These are phyloP conservation scores for Trichoderma brevicompactum DNA, from an alignment of 2,329 filamentous ascomycete species.

Conservation along the genomic window DNA sequence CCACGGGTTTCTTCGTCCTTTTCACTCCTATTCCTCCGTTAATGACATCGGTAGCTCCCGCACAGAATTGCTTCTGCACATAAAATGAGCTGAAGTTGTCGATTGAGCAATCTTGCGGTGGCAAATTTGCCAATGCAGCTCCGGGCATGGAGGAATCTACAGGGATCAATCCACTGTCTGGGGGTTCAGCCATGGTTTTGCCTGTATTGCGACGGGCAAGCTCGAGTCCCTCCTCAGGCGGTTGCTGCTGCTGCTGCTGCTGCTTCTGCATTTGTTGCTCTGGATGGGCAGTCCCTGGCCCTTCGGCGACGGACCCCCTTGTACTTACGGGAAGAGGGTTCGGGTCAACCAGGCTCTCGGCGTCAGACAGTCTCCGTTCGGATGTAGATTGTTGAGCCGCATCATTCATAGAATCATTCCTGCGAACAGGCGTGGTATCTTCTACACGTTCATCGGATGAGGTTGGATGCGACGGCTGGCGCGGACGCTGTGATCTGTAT, in stretches of 20 bases:
- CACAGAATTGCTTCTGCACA: slow-evolving; percentile 58
- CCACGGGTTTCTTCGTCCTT: slow-evolving; percentile 54
- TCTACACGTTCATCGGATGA: neutral
- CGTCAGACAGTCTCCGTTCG: slow-evolving; percentile 21
- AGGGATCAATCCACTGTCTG: slow-evolving; percentile 33
- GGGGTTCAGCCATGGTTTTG: neutral
- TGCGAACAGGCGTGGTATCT: neutral
- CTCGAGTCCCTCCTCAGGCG: slow-evolving; percentile 5
- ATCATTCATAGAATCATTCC: neutral
- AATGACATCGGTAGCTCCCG: slow-evolving; percentile 56
- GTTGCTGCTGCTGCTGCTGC: neutral
- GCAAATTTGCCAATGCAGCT: slow-evolving; percentile 12
- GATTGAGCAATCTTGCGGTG: slow-evolving; percentile 47
- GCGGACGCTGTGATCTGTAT: slow-evolving; percentile 15
- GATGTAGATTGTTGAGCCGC: neutral
- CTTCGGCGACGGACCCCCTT: neutral
- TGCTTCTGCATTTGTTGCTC: neutral
- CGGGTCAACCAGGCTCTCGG: slow-evolving; percentile 27
- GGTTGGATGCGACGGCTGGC: slow-evolving; percentile 7
- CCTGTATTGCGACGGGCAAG: neutral
- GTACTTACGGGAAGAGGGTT: slow-evolving; percentile 12
- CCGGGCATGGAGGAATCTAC: slow-evolving; percentile 29
- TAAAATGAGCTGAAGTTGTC: slow-evolving; percentile 55
- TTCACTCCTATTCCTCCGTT: slow-evolving; percentile 55
- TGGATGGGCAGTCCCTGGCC: neutral